Evolutionary conservation across 2,329 filamentous ascomycete species (phyloP).

Genomic region (Pseudocercospora macadamiae): DNA sequence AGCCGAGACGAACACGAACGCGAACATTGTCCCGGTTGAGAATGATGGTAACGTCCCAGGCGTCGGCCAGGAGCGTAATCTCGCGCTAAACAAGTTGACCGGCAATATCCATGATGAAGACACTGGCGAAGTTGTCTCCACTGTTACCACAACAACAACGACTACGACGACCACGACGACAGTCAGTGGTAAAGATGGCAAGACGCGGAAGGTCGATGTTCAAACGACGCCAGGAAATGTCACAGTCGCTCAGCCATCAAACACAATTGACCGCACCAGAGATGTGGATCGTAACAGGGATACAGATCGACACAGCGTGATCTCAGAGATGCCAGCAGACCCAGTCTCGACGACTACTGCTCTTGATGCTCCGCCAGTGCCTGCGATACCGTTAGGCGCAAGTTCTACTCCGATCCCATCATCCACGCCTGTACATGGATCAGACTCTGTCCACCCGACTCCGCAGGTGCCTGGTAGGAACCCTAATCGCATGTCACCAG

Average conservation of each 20-base stretch:
- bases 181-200: slow-evolving; percentile 25
- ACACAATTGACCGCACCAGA: no score
- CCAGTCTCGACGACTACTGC: slow-evolving; percentile 15
- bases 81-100: slow-evolving; percentile 33
- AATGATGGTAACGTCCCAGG: slow-evolving; percentile 35
- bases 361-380: slow-evolving; percentile 6
- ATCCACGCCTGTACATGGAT: slow-evolving; percentile 8
- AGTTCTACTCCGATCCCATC: not conserved
- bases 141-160: slow-evolving; percentile 37
- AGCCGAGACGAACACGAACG: slow-evolving; percentile 11
- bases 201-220: slow-evolving; percentile 27
- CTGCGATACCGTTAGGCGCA: not conserved
- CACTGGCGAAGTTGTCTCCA: slow-evolving; percentile 36
- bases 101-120: slow-evolving; percentile 37
- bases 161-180: slow-evolving; percentile 35
- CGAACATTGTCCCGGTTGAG: slow-evolving; percentile 31
- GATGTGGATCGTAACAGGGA: slow-evolving; percentile 7
- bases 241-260: not conserved
- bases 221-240: slow-evolving; percentile 17
- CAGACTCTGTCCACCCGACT: not conserved
- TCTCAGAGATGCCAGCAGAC: slow-evolving; percentile 31
- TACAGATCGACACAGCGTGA: slow-evolving; percentile 11
- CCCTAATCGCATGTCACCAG: slow-evolving; percentile 15
- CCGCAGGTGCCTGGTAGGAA: slow-evolving; percentile 15
- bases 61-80: slow-evolving; percentile 30